These are phyloP conservation scores for Solanum rostratum DNA, from an alignment of 257 asterid species.

Conservation along the genomic window DNA sequence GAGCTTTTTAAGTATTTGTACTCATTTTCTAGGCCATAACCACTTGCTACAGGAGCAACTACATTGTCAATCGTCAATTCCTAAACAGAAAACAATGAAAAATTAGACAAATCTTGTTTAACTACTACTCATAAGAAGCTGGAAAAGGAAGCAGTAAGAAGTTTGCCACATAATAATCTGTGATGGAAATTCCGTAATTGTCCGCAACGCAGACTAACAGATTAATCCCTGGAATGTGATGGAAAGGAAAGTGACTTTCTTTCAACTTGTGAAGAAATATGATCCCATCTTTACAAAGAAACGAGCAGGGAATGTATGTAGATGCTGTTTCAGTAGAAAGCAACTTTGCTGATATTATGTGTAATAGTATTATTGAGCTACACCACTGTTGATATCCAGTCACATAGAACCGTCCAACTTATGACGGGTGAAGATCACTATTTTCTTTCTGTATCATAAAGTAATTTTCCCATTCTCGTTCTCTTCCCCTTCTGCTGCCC, in stretches of 20 bases:
- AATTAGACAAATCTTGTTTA: not conserved
- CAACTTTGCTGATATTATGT: not conserved
- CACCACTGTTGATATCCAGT: not conserved
- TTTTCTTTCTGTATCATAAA: not conserved
- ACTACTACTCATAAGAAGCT: not conserved
- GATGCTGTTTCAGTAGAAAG: not conserved
- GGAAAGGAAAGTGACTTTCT: not conserved
- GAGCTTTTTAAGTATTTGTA: constrained; percentile 79
- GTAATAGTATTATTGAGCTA: not conserved
- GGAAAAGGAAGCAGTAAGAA: not conserved
- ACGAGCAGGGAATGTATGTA: not conserved
- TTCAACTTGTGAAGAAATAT: not conserved
- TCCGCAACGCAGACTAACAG: not conserved
- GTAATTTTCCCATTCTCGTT: not conserved
- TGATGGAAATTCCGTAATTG: not conserved
- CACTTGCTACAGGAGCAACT: constrained; percentile 72
- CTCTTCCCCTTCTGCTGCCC: not conserved
- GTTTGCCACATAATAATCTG: not conserved
- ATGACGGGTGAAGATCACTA: not conserved
- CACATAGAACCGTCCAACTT: not conserved
- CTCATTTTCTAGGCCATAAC: constrained; percentile 57
- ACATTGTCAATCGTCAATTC: constrained; percentile 67
- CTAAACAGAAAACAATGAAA: constrained; percentile 16
- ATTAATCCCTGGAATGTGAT: not conserved
- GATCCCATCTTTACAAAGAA: not conserved